These are phyloP conservation scores for Pleurostoma richardsiae DNA, from an alignment of 2,329 filamentous ascomycete species.

Conservation along the genomic window DNA sequence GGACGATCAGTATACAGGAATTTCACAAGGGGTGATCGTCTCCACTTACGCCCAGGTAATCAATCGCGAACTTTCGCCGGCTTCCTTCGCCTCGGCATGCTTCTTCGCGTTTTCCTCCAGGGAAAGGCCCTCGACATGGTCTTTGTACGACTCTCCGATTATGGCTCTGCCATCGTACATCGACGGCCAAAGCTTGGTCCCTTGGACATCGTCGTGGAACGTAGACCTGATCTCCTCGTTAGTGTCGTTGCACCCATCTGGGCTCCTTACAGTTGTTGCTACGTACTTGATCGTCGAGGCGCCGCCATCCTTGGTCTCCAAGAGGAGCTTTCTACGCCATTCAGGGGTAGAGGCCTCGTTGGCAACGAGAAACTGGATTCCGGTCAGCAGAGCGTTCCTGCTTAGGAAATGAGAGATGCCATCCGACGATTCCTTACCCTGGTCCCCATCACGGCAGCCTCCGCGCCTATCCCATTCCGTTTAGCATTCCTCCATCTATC, in stretches of 20 bases:
- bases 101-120: conserved; percentile 34
- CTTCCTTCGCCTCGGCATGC: conserved; percentile 28
- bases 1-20: not conserved
- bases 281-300: conserved; percentile 37
- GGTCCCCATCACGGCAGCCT: conserved; percentile 38
- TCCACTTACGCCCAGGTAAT: conserved; percentile 24
- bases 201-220: conserved; percentile 35
- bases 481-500: not conserved
- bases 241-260: too few species aligned
- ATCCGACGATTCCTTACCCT: conserved; percentile 12
- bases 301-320: conserved; percentile 37
- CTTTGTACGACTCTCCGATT: conserved; percentile 30
- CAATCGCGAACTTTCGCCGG: conserved; percentile 26
- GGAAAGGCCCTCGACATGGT: conserved; percentile 30
- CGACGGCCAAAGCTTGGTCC: conserved; percentile 31
- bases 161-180: conserved; percentile 40
- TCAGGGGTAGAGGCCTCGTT: conserved; percentile 36
- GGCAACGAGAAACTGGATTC: conserved; percentile 34
- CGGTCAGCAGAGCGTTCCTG: not conserved
- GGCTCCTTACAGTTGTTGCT: not conserved
- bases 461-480: conserved; percentile 26
- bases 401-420: too few species aligned
- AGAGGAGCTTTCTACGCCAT: conserved; percentile 31
- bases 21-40: too few species aligned
- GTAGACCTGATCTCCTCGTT: conserved; percentile 15